phyloP scores from a whole-genome alignment of 1,139 yeast species.

The Saccharomycopsis crataegensis region DNA sequence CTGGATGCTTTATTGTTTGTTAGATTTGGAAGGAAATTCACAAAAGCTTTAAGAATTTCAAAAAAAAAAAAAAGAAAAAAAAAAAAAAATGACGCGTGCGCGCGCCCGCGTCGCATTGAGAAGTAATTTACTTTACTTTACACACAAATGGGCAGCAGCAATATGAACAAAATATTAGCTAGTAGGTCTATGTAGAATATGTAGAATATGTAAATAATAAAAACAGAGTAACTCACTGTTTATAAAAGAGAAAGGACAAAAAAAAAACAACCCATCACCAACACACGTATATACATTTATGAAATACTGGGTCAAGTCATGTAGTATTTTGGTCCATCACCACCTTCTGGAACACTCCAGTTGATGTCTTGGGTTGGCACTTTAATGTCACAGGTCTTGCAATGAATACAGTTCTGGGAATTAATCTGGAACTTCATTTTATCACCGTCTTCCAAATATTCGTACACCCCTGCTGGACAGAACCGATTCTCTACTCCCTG shows the following conservation, averaged over 20 bases:
- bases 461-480: slow-evolving; percentile 98
- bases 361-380: slow-evolving; percentile 89
- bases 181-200: too few species aligned
- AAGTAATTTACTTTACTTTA: too few species aligned
- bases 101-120: too few species aligned
- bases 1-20: too few species aligned
- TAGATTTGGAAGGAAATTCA: too few species aligned
- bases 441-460: slow-evolving; percentile 64
- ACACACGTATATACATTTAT: not conserved
- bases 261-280: not conserved
- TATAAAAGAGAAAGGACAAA: not conserved
- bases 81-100: too few species aligned
- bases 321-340: slow-evolving; percentile 93
- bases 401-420: slow-evolving; percentile 94
- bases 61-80: too few species aligned
- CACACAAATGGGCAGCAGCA: too few species aligned
- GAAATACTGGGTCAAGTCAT: slow-evolving; percentile 43
- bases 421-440: slow-evolving; percentile 79
- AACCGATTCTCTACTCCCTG: slow-evolving; percentile 85
- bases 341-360: slow-evolving; percentile 98
- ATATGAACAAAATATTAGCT: too few species aligned
- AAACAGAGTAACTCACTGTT: too few species aligned
- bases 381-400: slow-evolving; percentile 96
- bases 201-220: not conserved
- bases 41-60: too few species aligned